phyloP scores from a whole-genome alignment of 1,139 yeast genomes.

The Debaryomycetaceae sp. region DNA sequence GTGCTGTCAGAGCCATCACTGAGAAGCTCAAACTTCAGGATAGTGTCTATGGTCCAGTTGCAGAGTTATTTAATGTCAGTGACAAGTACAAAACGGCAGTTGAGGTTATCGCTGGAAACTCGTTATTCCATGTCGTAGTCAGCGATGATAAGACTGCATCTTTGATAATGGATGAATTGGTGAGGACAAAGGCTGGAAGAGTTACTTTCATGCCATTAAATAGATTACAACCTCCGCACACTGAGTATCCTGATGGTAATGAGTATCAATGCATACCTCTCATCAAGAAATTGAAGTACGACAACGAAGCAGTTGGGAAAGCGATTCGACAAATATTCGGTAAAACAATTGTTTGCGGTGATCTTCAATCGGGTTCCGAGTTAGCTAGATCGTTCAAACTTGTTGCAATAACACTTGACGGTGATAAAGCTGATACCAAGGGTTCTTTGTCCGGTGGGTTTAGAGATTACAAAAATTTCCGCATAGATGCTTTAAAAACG shows the following conservation, averaged over 20 bases:
- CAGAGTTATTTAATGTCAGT: slow-evolving; percentile 76
- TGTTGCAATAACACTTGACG: slow-evolving; percentile 84
- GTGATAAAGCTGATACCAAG: slow-evolving; percentile 79
- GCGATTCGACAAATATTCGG: slow-evolving; percentile 84
- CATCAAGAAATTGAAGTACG: slow-evolving; percentile 65
- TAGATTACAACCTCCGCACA: slow-evolving; percentile 44
- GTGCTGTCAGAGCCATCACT: slow-evolving; percentile 61
- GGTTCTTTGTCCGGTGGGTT: slow-evolving; percentile 93
- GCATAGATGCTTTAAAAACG: slow-evolving; percentile 65
- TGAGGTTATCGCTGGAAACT: slow-evolving; percentile 85
- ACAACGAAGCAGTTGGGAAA: slow-evolving; percentile 45
- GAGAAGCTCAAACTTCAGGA: slow-evolving; percentile 49
- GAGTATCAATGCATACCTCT: slow-evolving; percentile 68
- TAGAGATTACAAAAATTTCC: slow-evolving; percentile 63
- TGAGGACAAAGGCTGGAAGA: slow-evolving; percentile 71
- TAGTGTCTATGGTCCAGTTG: slow-evolving; percentile 79
- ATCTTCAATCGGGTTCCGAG: slow-evolving; percentile 66
- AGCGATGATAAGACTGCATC: slow-evolving; percentile 86
- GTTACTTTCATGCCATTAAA: slow-evolving; percentile 90
- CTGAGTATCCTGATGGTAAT: slow-evolving; percentile 52
- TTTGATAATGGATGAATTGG: slow-evolving; percentile 69
- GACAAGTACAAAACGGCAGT: slow-evolving; percentile 83
- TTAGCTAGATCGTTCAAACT: slow-evolving; percentile 61
- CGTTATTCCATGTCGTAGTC: slow-evolving; percentile 85
- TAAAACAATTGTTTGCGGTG: slow-evolving; percentile 71